Conservation (phyloP, 805 yeast genomes). For the Yamadazyma takamatsuzukensis region DNA sequence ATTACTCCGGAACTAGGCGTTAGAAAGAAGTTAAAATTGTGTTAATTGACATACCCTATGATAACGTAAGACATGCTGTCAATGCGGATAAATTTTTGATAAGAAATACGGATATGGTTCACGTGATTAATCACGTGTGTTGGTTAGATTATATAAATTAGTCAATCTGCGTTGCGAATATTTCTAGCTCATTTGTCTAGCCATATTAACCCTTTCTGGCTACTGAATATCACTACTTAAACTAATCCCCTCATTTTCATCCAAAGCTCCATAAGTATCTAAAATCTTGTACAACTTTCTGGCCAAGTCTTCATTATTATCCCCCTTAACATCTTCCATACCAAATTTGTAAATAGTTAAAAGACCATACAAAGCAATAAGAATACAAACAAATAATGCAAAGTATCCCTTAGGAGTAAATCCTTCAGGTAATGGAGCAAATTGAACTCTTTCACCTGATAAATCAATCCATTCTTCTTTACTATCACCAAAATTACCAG, state of each 20-base stretch:
- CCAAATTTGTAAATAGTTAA: constrained; percentile 61
- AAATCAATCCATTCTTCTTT: constrained; percentile 51
- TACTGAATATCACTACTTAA: constrained; percentile 5
- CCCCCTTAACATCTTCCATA: constrained; percentile 54
- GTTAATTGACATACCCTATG: constrained; percentile 23
- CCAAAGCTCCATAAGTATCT: constrained; percentile 20
- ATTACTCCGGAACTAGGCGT: constrained; percentile 53
- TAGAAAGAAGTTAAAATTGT: constrained; percentile 2
- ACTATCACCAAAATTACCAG: constrained; percentile 43
- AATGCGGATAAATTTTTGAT: too few species aligned
- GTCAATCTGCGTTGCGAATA: not conserved
- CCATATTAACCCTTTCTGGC: too few species aligned
- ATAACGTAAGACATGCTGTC: constrained; percentile 24
- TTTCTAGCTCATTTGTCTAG: too few species aligned
- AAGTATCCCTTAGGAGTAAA: constrained; percentile 69
- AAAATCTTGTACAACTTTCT: constrained; percentile 28
- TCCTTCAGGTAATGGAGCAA: constrained; percentile 61
- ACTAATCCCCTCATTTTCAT: constrained; percentile 12
- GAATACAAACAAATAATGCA: constrained; percentile 53
- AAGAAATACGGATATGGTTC: too few species aligned
- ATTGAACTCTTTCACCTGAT: constrained; percentile 58
- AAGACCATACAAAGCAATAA: constrained; percentile 59
- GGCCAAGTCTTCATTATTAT: constrained; percentile 44
- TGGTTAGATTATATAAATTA: not conserved
- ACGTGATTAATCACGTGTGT: not conserved